Percentiles rank a stretch among this genome's conserved stretches.
These are phyloP conservation scores for Poterioochromonas sp. DNA, from an alignment of 352 stramenopile species.

Conservation along the genomic window DNA sequence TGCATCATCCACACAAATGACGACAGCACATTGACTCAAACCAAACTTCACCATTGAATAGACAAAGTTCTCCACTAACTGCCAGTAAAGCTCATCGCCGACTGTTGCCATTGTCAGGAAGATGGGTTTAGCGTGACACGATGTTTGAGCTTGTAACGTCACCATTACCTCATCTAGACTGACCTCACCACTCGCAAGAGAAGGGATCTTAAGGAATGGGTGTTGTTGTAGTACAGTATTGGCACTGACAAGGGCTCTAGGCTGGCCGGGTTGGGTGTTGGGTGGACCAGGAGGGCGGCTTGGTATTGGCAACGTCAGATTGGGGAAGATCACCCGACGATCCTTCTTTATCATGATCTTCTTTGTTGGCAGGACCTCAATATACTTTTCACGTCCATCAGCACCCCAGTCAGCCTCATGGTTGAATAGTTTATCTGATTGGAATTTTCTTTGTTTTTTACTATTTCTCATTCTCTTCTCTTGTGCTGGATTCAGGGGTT, in stretches of 20 bases:
- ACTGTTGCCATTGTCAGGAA: constrained; percentile 19
- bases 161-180: background rate
- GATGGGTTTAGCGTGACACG: background rate
- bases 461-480: no score
- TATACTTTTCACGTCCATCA: background rate
- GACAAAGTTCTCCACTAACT: constrained; percentile 25
- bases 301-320: background rate
- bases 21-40: background rate
- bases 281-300: background rate
- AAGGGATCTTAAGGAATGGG: background rate
- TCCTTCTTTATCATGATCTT: background rate
- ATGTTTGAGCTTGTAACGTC: background rate
- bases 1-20: constrained; percentile 1
- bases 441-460: no score
- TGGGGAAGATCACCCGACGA: background rate
- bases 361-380: background rate
- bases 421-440: background rate
- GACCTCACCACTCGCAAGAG: background rate
- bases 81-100: constrained; percentile 6
- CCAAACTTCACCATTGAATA: background rate
- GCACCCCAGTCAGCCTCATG: background rate
- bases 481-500: no score
- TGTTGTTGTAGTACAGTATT: background rate
- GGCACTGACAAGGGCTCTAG: background rate
- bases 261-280: background rate